Evolutionary conservation across 768 basidiomycete species (phyloP), one percentile per base, ranked within the genome.

Genomic region (Boletus rex-veris): DNA sequence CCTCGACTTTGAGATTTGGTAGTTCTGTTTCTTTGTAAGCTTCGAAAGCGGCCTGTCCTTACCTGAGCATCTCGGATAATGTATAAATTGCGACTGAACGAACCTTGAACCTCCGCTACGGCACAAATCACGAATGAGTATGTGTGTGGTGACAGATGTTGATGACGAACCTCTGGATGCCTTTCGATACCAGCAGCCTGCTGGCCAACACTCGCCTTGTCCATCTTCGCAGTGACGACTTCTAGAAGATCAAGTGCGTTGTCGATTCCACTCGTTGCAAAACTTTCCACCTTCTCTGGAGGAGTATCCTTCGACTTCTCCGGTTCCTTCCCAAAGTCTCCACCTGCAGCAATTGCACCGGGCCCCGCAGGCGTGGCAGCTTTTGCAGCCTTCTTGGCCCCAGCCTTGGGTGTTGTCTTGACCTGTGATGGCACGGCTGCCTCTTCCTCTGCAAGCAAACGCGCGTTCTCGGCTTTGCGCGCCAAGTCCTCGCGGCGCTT

Each of bases 381-480:
- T 52, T 77, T 72, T 16, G 72, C 62, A 11, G 73, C 70, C 57
- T 83, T 84, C 62, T 88, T 88, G 50, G 75, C 74, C 3, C 76
- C 78, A 5, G 85, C 77, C 64, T 91, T 88, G 3, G 88, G 79
- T 5, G 83, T 75, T 19, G 77, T 66, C 67, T 90, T 89, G 50
- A 73, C 77, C 65, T 86, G 88, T 15, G 80, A 45, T 3, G 84
- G 73, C 1, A 73, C 70, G 33, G 74, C 62, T 2, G 86, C 79
- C 74, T 96, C 93, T 70, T 97, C 94, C 60, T 91, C 90, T n/a
- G 89, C 92, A 16, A 95, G 79, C 14, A 95, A 71, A 30, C 86
- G 83, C 4, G 89, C 91, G 60, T 80, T 85, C 78, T 93, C 92
- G 1, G 88, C 90, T 71, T 93, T 96, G 50, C 92, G 83, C 15